These are phyloP conservation scores for Chalciporus chontae DNA, from an alignment of 768 basidiomycete genomes.

Conservation along the genomic window DNA sequence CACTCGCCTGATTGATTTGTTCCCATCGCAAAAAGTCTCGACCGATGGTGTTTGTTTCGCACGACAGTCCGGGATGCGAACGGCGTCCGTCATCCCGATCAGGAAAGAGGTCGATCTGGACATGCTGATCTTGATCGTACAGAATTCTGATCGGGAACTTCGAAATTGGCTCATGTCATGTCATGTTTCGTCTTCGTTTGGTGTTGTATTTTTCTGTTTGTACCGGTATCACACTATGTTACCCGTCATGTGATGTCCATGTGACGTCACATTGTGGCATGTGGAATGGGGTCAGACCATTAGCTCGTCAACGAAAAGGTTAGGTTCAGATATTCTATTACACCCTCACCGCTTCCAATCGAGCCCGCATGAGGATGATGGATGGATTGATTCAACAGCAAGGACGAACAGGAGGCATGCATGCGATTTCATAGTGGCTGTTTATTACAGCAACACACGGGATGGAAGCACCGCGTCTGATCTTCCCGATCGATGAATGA, in stretches of 20 bases:
- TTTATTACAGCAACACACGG: background rate
- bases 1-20: constrained; percentile 7
- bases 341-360: background rate
- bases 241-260: constrained; percentile 18
- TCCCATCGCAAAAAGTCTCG: constrained; percentile 10
- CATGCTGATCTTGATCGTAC: constrained; percentile 27
- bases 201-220: constrained; percentile 16
- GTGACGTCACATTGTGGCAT: constrained; percentile 19
- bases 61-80: constrained; percentile 8
- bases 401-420: background rate
- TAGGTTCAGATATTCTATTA: constrained; percentile 22
- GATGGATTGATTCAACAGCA: background rate
- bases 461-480: background rate
- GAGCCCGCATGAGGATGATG: background rate
- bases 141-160: constrained; percentile 34
- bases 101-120: constrained; percentile 17
- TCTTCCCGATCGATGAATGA: constrained; percentile 2
- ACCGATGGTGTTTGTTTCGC: background rate
- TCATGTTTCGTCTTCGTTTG: constrained; percentile 11
- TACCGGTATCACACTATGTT: constrained; percentile 13
- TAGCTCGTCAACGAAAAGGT: constrained; percentile 12
- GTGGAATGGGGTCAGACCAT: background rate
- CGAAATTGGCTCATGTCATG: constrained; percentile 12
- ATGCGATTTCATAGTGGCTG: background rate
- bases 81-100: constrained; percentile 22